Evolutionary conservation across 345 rosid genomes (phyloP), one percentile per base, ranked within the genome.

Genomic region (Murraya paniculata): DNA sequence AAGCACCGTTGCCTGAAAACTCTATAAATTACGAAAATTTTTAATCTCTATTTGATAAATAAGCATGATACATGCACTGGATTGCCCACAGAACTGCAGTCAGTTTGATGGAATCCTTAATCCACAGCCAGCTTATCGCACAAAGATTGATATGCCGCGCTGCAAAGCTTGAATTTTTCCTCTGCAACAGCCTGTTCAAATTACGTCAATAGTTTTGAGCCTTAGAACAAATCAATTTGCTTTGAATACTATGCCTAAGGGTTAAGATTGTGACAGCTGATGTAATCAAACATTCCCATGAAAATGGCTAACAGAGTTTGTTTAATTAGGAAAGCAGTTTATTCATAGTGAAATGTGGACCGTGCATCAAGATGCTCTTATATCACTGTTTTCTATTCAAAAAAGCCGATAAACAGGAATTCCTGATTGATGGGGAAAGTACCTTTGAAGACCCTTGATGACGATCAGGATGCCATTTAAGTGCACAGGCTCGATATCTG

Each of bases 381-480:
- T 70, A 11, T 13, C 50, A 56, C 75, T 71, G 33, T 28, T 50
- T 21, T 9, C 6, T 4, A 50, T 50, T 50, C 1, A 0, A 16
- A 50, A 50, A 25, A n/a, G 25, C 36, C 14, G 21, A 41, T 7
- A 67, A 19, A 45, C 31, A 24, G 64, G 35, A 21, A 39, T 48
- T 62, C 28, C 5, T 62, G 36, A 30, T 11, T 6, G n/a, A 73
- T 7, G 36, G 13, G 14, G 64, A 62, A 68, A 50, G 74, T 67
- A 93, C 98, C 98, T 94, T 94, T 77, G 93, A 89, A 45, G 92
- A 86, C 71, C 90, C 92, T 16, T 86, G 90, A 81, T 91, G 98
- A 77, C 91, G 97, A 93, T 94, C 97, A 14, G 97, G 98, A 82
- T 93, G 97, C 97, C 98, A 95, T 80, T 92, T 92, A 71, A 95